Evolutionary conservation across 345 rosid genomes (phyloP), one percentile per base, ranked within the genome.

Genomic region (Salix arbutifolia): DNA sequence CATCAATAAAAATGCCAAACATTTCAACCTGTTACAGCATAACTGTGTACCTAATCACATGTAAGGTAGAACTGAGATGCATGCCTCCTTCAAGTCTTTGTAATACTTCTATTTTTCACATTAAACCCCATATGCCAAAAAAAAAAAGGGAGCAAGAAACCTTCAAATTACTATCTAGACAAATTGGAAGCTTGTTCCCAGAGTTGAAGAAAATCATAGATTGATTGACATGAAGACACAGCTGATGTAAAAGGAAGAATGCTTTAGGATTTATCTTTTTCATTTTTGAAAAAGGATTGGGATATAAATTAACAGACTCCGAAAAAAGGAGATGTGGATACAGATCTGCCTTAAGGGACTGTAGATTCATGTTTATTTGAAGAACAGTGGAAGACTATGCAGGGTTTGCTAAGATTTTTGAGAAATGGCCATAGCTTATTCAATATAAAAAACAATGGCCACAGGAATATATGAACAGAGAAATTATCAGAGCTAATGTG

Each of bases 11-110:
- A 83, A 79, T 77, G 83, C 73, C 83, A 62, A 86, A 84, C 78
- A 78, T 75, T 81, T 81, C 70, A 77, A 77, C 70, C 77, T 31
- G 83, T 80, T 80, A 81, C 83, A 84, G 72, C 84, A 79, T 81
- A 87, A 79, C 67, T 83, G 77, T 79, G 85, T 82, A 79, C 74
- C 87, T 77, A 82, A 79, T 79, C 79, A 81, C 83, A 85, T 76
- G 71, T 73, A 79, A 74, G 76, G 85, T 52, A 69, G 85, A 86
- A 81, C 72, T 74, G 60, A 35, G 42, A 80, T 72, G 84, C 77
- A 73, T 68, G 87, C 84, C 70, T 38, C 28, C 48, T 21, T 64
- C 67, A 71, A 80, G 80, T 77, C 84, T 74, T 76, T 80, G 75
- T 70, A 77, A 76, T 71, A 37, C 76, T 75, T 73, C 65, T 73